phyloP scores from a whole-genome alignment of 2,329 filamentous ascomycete genomes.

The Nemania diffusa region DNA sequence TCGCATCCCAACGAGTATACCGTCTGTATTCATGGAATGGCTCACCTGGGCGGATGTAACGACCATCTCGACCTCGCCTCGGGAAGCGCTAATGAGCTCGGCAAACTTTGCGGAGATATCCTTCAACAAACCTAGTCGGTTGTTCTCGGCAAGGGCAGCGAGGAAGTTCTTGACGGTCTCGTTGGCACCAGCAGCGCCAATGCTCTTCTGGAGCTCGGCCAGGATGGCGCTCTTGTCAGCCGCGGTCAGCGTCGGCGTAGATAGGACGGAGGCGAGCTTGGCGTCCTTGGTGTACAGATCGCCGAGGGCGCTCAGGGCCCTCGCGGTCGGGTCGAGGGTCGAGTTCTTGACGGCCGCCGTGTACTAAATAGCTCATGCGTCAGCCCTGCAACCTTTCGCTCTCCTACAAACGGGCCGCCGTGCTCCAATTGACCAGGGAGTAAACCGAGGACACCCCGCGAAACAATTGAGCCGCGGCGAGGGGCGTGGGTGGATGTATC shows the following conservation, averaged over 20 bases:
- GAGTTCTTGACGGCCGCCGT: constrained; percentile 92
- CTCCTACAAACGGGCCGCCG: background rate
- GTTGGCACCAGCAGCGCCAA: constrained; percentile 72
- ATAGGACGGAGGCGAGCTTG: constrained; percentile 81
- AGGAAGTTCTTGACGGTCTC: constrained; percentile 96
- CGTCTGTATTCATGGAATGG: background rate
- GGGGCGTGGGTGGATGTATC: constrained; percentile 51
- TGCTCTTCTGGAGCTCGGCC: constrained; percentile 85
- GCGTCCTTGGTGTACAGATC: constrained; percentile 81
- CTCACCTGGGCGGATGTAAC: constrained; percentile 90
- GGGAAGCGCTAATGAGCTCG: constrained; percentile 86
- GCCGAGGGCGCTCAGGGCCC: constrained; percentile 77
- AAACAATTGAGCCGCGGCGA: constrained; percentile 13
- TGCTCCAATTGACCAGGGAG: constrained; percentile 18
- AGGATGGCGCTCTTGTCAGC: constrained; percentile 89
- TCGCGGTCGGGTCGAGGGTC: constrained; percentile 85
- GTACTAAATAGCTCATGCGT: constrained; percentile 74
- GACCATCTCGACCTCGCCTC: constrained; percentile 91
- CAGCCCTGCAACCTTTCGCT: constrained; percentile 41
- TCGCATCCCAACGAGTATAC: background rate
- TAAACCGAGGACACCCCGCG: background rate
- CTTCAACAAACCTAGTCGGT: constrained; percentile 85
- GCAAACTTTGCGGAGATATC: constrained; percentile 88
- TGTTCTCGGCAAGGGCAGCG: constrained; percentile 90
- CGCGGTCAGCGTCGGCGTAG: constrained; percentile 79